Percentiles rank a stretch among this genome's conserved stretches.
Conservation (phyloP, 192 early-diverging fungal genomes). For the Chytriomyces sp. region DNA sequence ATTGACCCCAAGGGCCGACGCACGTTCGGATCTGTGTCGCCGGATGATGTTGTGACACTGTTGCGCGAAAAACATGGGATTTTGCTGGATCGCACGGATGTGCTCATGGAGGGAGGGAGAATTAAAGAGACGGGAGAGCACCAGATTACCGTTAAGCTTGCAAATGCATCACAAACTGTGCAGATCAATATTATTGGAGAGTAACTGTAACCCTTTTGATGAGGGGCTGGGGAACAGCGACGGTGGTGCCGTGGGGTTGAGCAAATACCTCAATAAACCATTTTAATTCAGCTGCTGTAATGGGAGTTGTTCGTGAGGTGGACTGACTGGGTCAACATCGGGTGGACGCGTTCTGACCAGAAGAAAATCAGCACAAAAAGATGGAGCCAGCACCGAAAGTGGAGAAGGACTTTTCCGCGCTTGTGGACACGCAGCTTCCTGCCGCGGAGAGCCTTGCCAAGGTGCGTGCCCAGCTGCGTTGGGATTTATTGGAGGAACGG, state of each 20-base stretch:
- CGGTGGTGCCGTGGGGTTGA: background rate
- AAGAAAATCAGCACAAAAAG: slow-evolving; percentile 15
- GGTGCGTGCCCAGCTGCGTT: background rate
- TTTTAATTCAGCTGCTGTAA: background rate
- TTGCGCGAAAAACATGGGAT: slow-evolving; percentile 13
- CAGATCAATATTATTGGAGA: slow-evolving; percentile 8
- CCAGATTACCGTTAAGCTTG: background rate
- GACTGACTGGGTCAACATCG: background rate
- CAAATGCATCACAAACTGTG: slow-evolving; percentile 5
- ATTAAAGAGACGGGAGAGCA: slow-evolving; percentile 36
- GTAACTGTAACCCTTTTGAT: background rate
- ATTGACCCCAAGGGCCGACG: slow-evolving; percentile 23
- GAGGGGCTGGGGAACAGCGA: background rate
- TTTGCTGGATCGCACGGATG: background rate
- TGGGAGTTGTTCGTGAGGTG: background rate
- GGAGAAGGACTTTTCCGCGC: slow-evolving; percentile 87
- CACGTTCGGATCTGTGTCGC: slow-evolving; percentile 35
- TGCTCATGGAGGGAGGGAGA: slow-evolving; percentile 15
- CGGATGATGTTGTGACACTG: slow-evolving; percentile 22
- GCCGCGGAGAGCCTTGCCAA: slow-evolving; percentile 72
- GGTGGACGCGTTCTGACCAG: background rate
- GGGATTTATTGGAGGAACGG: background rate
- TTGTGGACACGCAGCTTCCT: slow-evolving; percentile 77
- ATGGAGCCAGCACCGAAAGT: slow-evolving; percentile 65
- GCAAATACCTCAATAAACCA: background rate